Evolutionary conservation across 768 basidiomycete genomes (phyloP), one percentile per base, ranked within the genome.

Genomic region (Boletus rubescentipes): DNA sequence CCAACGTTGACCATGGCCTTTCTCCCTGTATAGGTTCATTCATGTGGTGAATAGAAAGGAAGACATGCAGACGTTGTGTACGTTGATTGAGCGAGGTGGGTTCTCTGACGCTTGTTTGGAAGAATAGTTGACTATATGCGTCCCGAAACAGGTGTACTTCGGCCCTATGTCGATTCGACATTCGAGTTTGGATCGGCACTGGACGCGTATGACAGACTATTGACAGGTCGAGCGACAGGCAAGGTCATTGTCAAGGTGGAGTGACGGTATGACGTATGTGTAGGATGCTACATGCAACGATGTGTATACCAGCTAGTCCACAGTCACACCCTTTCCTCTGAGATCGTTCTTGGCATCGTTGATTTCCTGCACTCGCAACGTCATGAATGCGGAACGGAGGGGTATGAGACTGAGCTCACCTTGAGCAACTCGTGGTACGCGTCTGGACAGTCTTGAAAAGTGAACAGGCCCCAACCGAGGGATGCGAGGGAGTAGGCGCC

Each of bases 401-500:
- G 14, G 4, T 5, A 4, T 50, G 6, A 34, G 49, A 10, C 30
- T 8, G 7, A 12, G n/a, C 32, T 38, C 46, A 87, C 87, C 62
- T 68, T 63, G 59, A 89, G 73, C 49, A 91, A 68, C 67, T 88
- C 86, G 12, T 79, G 75, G 59, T 91, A 89, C 5, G 90, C 89
- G 60, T 91, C 88, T 37, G 88, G 86, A 66, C 88, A 89, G 60
- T 92, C 90, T 61, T 81, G 73, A 61, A 90, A 87, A 3, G 84
- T 84, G 59, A 83, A 79, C 39, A 91, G 64, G 2, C 89, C 90
- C 78, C 82, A 81, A 10, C 91, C 89, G 18, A 92, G 80, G 10
- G 85, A 87, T 73, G 83, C 83, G 11, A 92, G 79, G 16, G 86
- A 86, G 66, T 89, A 92, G 2, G 89, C 83, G 12, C 91, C 91